Base-by-base conservation (phyloP, 2,329 filamentous ascomycete genomes). In the Trichothecium sympodiale region DNA sequence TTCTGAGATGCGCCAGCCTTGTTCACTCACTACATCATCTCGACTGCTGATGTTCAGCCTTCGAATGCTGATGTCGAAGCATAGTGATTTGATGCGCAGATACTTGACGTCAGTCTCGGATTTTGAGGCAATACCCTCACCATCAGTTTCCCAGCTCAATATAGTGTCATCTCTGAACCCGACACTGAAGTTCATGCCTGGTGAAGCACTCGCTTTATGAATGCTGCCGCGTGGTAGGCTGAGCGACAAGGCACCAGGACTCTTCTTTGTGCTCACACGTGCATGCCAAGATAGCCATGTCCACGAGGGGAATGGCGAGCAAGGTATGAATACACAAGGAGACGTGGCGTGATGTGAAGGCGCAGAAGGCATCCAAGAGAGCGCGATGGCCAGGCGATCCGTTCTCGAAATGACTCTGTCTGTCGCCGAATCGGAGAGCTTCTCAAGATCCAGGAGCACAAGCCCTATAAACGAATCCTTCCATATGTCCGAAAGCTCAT, bases 261-360 rank as follows among this genome's bases (percentile, higher is more conserved):
- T 46, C 3, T 25, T 25, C 20, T 46, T 49, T 3, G 42, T 36
- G 4, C 53, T 20, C 5, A 20, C 25, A n/a, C 14, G 48, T 7
- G 50, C 41, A 17, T 48, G 49, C 57, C 57, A 60, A 4, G 54
- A 48, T 6, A 60, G 50, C 57, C 57, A 60, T 4, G 55, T 56
- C 57, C 57, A 60, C 0, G 57, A 60, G 2, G 57, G 57, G 31
- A 54, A 57, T 3, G 45, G 44, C 47, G 13, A 50, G 44, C 27
- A 46, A 46, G 26, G 15, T 8, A 18, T 14, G 17, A 12, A 18
- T n/a, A 30, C 30, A 35, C 4, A 37, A 17, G 31, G 36, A 33
- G 34, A 39, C 13, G 34, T 36, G 33, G 12, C 20, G 16, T 20
- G 31, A 4, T 35, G 12, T 20, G 34, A 9, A 28, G 17, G 8